Base-by-base conservation (phyloP, 257 asterid genomes). In the Fraxinus quadrangulata region DNA sequence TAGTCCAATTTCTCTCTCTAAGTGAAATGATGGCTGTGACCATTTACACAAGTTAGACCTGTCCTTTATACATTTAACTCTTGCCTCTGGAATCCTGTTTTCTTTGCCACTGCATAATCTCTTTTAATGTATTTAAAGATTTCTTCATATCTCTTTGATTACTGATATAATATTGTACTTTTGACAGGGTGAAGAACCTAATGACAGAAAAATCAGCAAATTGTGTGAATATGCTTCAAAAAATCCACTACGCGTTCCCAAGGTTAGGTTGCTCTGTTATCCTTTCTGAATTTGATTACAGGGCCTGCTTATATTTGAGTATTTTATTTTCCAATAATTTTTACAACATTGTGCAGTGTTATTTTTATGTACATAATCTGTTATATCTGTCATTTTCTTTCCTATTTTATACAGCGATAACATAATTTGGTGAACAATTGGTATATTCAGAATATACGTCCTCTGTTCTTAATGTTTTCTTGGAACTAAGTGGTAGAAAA, bases 231-330 rank as follows among this genome's bases (percentile, higher is more conserved):
- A 92, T 86, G 90, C 85, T 75, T 85, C 96, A 36, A 92, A 83
- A 82, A 92, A 92, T 84, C 97, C 97, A 76, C 86, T 92, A 34
- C 90, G 97, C 30, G 90, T 92, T 63, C 97, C 97, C 49, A 85
- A 92, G 97, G 97, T 92, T 77, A 79, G 89, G 72, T 19, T 70
- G 67, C 77, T 81, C 54, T 30, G 70, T 82, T 73, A 74, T 6
- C 59, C 40, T 30, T 71, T 76, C 68, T 68, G 73, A 68, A 26
- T 56, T 40, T 28, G 42, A 68, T 34, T 66, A 26, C 49, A 65
- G 37, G 68, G 71, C 59, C n/a, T 7, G 68, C 17, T 73, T 42
- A 17, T 23, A 14, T 63, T 70, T 42, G 24, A 26, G 21, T 42
- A 56, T 54, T 69, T 37, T 73, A n/a, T 47, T 37, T 71, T 16